Evolutionary conservation across 73 alveolate genomes (phyloP).

Genomic region (Effrenium voratum): DNA sequence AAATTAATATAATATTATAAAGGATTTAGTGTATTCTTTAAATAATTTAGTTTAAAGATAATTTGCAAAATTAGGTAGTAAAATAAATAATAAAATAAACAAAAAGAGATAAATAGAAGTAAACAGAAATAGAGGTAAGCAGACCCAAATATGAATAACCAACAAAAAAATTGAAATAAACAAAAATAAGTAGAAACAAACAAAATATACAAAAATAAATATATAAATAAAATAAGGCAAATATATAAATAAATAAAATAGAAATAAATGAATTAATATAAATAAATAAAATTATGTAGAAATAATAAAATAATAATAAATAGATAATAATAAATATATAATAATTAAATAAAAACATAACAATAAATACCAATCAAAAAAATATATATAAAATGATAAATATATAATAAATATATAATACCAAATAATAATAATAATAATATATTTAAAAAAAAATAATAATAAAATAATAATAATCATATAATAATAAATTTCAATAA

Average conservation of each 20-base stretch:
- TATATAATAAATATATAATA: no score
- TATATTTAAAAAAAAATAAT: not conserved
- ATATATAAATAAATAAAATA: no score
- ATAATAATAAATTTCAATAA: not conserved
- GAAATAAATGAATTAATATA: not conserved
- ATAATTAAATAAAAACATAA: not conserved
- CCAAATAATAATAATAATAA: not conserved
- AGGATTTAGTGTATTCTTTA: not conserved
- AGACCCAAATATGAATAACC: no score
- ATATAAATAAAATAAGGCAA: no score
- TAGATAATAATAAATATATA: not conserved
- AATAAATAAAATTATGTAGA: not conserved
- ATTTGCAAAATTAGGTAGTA: not conserved
- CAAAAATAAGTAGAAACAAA: not conserved
- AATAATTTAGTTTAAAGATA: not conserved
- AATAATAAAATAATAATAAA: not conserved
- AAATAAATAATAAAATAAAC: no score
- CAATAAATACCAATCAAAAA: not conserved
- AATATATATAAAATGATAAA: not conserved
- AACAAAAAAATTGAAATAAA: no score
- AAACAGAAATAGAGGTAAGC: no score
- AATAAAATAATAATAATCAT: not conserved
- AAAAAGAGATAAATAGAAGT: no score
- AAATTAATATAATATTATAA: no score
- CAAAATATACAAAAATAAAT: not conserved